phyloP scores from a whole-genome alignment of 768 basidiomycete genomes.

The Cubamyces lactineus region DNA sequence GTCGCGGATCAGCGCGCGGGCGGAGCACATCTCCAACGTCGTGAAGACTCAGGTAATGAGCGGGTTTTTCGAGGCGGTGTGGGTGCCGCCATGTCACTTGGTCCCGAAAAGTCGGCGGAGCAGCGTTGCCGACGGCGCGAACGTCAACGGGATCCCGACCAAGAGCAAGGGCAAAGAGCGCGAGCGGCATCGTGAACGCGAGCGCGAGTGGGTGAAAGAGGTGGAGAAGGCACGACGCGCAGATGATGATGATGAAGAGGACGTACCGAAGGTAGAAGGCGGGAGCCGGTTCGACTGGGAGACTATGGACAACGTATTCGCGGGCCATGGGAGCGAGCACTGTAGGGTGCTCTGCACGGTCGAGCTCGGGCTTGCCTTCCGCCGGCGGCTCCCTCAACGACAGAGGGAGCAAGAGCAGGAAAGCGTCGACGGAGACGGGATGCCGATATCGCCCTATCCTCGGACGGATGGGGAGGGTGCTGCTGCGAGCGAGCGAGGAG shows the following conservation, averaged over 20 bases:
- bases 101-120: neutral
- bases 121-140: conserved; percentile 2
- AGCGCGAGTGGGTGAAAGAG: conserved; percentile 23
- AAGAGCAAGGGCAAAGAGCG: conserved; percentile 20
- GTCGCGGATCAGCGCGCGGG: conserved; percentile 33
- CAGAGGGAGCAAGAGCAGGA: conserved; percentile 21
- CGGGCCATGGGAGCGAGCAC: conserved; percentile 24
- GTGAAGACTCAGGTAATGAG: conserved; percentile 40
- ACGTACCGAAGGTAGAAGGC: neutral
- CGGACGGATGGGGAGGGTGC: conserved; percentile 3
- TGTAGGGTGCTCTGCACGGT: conserved; percentile 34
- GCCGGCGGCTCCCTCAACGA: conserved; percentile 9
- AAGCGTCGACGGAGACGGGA: conserved; percentile 19
- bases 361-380: conserved; percentile 35
- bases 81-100: conserved; percentile 19
- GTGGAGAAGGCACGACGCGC: conserved; percentile 12
- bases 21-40: conserved; percentile 33
- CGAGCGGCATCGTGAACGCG: conserved; percentile 2
- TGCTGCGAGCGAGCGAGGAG: neutral
- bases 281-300: conserved; percentile 30
- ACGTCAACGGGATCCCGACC: neutral
- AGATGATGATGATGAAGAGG: conserved; percentile 7
- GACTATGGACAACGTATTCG: conserved; percentile 35
- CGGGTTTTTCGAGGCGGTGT: conserved; percentile 37
- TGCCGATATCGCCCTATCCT: conserved; percentile 8